Conservation (phyloP, 2,329 filamentous ascomycete species). For the Colletotrichum nymphaeae region DNA sequence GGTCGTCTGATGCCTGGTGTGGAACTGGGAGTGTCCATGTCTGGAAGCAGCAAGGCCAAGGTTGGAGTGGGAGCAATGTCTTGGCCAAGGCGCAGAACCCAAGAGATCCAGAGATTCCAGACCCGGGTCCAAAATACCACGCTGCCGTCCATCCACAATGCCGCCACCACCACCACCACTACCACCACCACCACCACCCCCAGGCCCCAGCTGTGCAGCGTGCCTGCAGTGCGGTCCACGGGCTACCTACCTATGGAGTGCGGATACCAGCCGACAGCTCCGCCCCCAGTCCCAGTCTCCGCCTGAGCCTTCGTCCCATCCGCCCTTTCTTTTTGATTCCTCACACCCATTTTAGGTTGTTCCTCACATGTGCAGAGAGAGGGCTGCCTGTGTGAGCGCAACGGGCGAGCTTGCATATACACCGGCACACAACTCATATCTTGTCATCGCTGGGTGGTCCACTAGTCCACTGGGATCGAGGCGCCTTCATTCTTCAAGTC, state of each 20-base stretch:
- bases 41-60: background rate
- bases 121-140: slow-evolving; percentile 28
- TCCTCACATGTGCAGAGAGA: too few relatives aligned
- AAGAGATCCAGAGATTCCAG: slow-evolving; percentile 23
- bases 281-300: slow-evolving; percentile 1
- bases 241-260: background rate
- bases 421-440: background rate
- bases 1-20: background rate
- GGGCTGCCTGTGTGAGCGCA: too few relatives aligned
- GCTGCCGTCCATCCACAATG: background rate
- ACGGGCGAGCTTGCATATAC: too few relatives aligned
- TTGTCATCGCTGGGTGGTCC: background rate
- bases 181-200: too few relatives aligned
- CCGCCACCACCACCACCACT: too few relatives aligned
- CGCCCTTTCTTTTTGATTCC: background rate
- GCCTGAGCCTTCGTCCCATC: background rate
- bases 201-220: background rate
- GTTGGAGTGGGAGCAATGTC: background rate
- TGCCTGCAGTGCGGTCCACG: background rate
- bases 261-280: background rate
- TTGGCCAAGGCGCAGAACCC: background rate
- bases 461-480: background rate
- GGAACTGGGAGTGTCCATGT: background rate
- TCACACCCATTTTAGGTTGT: background rate
- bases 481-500: background rate